A percentile compares a stretch with the other conserved stretches of the same genome.
Evolutionary conservation across 768 basidiomycete genomes (phyloP).

Genomic region (Podaxis rugospora): DNA sequence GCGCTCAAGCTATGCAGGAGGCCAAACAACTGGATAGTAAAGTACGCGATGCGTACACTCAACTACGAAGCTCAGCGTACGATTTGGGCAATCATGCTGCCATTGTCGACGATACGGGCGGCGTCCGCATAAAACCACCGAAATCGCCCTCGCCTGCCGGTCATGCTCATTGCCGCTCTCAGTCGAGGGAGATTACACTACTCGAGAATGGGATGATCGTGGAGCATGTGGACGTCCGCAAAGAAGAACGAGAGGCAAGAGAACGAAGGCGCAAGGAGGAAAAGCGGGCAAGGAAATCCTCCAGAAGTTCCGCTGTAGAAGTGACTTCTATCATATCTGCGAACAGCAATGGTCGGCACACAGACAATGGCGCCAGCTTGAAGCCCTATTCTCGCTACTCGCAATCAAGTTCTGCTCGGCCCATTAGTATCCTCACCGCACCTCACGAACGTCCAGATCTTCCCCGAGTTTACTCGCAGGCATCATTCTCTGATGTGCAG

Average conservation of each 20-base stretch:
- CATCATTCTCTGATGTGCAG: conserved; percentile 77
- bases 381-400: conserved; percentile 63
- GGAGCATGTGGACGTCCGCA: conserved; percentile 80
- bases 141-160: conserved; percentile 25
- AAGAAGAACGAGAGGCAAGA: conserved; percentile 71
- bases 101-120: conserved; percentile 53
- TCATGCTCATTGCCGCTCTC: conserved; percentile 38
- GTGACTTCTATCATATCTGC: conserved; percentile 71
- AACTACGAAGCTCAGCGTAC: conserved; percentile 75
- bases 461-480: conserved; percentile 68
- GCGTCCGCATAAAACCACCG: conserved; percentile 69
- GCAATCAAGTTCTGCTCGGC: conserved; percentile 45
- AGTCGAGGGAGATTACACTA: conserved; percentile 71
- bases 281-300: conserved; percentile 68
- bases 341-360: conserved; percentile 48
- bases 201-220: conserved; percentile 89
- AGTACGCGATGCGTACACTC: conserved; percentile 77
- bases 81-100: conserved; percentile 49
- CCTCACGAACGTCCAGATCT: conserved; percentile 58
- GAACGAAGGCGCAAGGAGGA: conserved; percentile 70
- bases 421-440: conserved; percentile 57
- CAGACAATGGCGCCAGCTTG: conserved; percentile 48
- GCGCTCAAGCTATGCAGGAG: conserved; percentile 73
- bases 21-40: conserved; percentile 69
- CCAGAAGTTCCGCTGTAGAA: conserved; percentile 66